phyloP scores from a whole-genome alignment of 164 flowering plant species.

The Piper betle region DNA sequence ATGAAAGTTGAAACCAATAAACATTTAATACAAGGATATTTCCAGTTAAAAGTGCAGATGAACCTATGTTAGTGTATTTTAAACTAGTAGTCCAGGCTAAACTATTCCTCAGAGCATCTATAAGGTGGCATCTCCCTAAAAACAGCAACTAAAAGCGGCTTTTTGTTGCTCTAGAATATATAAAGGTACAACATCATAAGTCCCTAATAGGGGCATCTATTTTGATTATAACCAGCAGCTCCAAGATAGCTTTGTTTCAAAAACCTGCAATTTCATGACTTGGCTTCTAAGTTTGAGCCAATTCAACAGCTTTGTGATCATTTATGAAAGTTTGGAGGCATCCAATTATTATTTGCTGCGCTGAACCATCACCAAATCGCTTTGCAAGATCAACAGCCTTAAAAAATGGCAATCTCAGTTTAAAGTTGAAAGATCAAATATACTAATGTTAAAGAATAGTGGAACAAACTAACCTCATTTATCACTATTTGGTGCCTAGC shows the following conservation, averaged over 20 bases:
- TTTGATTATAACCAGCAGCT: too few species aligned
- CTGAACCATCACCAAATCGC: constrained; percentile 89
- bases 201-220: too few species aligned
- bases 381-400: constrained; percentile 94
- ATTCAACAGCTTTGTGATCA: constrained; percentile 19
- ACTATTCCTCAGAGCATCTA: too few species aligned
- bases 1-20: too few species aligned
- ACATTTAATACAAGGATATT: too few species aligned
- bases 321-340: constrained; percentile 70
- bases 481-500: constrained; percentile 80
- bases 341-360: constrained; percentile 79
- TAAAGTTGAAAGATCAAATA: not conserved
- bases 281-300: constrained; percentile 10
- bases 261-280: constrained; percentile 4
- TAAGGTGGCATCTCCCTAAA: too few species aligned
- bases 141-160: too few species aligned
- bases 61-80: too few species aligned
- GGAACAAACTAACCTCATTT: constrained; percentile 47
- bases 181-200: too few species aligned
- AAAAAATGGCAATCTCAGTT: constrained; percentile 8
- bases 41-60: too few species aligned
- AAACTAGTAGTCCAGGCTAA: too few species aligned
- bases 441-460: not conserved
- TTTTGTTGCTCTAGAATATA: too few species aligned
- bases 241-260: not conserved